These are phyloP conservation scores for Graphilbum ipis-grandicollis DNA, from an alignment of 2,329 filamentous ascomycete genomes.

Conservation along the genomic window DNA sequence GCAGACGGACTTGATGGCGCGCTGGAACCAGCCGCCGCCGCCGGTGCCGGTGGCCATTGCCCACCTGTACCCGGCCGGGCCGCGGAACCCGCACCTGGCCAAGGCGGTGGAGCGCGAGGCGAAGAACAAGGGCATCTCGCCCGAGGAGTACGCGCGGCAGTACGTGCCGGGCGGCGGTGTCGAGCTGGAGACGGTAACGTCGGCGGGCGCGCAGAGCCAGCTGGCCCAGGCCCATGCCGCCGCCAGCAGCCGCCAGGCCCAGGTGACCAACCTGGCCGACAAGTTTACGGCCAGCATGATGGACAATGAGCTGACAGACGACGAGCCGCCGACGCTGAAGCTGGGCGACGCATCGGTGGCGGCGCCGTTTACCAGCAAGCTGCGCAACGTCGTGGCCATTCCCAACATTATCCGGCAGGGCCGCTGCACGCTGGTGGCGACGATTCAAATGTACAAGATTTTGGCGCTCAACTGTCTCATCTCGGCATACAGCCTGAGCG, in stretches of 20 bases:
- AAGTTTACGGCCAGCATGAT: slow-evolving; percentile 77
- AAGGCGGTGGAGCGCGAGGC: slow-evolving; percentile 83
- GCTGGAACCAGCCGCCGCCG: slow-evolving; percentile 88
- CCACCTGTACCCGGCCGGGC: slow-evolving; percentile 83
- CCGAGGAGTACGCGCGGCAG: slow-evolving; percentile 36
- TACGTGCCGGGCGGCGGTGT: slow-evolving; percentile 22
- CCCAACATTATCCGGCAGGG: slow-evolving; percentile 98
- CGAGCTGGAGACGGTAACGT: slow-evolving; percentile 43
- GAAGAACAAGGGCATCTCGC: slow-evolving; percentile 53
- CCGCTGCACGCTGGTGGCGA: slow-evolving; percentile 90
- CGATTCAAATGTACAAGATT: slow-evolving; percentile 99
- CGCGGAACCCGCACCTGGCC: slow-evolving; percentile 81
- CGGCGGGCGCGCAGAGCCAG: slow-evolving; percentile 43
- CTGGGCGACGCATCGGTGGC: slow-evolving; percentile 93
- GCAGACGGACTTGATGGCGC: slow-evolving; percentile 75
- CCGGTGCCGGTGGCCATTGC: slow-evolving; percentile 85
- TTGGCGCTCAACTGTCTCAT: slow-evolving; percentile 94
- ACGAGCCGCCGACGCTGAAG: slow-evolving; percentile 89
- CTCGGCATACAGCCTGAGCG: slow-evolving; percentile 89
- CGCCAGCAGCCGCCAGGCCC: no score
- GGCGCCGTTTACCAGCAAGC: slow-evolving; percentile 92
- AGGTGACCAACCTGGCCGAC: slow-evolving; percentile 68
- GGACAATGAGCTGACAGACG: slow-evolving; percentile 73
- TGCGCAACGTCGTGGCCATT: slow-evolving; percentile 90
- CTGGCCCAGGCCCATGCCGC: slow-evolving; percentile 46